Conservation (phyloP, 2,329 filamentous ascomycete genomes). For the Amesomyces nigricolor region DNA sequence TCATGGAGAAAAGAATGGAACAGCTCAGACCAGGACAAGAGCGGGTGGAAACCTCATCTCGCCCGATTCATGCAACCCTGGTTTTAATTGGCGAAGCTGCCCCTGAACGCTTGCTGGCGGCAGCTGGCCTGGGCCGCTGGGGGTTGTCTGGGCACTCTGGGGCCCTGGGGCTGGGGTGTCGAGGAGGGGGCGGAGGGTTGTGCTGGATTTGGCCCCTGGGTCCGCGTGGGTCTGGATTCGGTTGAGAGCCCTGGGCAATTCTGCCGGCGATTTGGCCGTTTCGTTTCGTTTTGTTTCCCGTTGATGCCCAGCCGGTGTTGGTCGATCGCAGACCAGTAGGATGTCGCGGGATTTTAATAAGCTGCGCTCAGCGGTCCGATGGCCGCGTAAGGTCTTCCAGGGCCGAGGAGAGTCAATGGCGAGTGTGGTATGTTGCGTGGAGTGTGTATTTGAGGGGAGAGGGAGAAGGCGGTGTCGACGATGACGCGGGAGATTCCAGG, state of each 20-base stretch:
- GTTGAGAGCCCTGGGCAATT: not conserved
- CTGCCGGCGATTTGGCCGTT: not conserved
- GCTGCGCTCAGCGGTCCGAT: too few species aligned
- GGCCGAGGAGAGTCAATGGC: too few species aligned
- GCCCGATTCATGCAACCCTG: slow-evolving; percentile 25
- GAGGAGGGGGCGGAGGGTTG: slow-evolving; percentile 2
- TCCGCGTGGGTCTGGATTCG: slow-evolving; percentile 4
- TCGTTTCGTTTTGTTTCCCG: not conserved
- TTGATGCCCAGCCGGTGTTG: not conserved
- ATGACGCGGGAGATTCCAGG: slow-evolving; percentile 9
- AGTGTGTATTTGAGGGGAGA: not conserved
- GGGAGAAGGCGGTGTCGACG: not conserved
- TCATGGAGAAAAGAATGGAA: slow-evolving; percentile 38
- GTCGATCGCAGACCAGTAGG: not conserved
- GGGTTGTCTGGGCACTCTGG: not conserved
- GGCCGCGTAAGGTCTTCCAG: too few species aligned
- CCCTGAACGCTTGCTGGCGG: slow-evolving; percentile 16
- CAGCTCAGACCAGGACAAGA: slow-evolving; percentile 18
- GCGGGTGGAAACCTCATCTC: slow-evolving; percentile 30
- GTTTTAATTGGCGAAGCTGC: slow-evolving; percentile 26
- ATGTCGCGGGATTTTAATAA: too few species aligned
- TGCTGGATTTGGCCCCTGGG: slow-evolving; percentile 7
- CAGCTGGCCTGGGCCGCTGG: slow-evolving; percentile 1
- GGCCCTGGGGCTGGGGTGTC: slow-evolving; percentile 2
- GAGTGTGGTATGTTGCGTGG: not conserved